Evolutionary conservation across 2,329 filamentous ascomycete genomes (phyloP).

Genomic region (Plenodomus biglobosus): DNA sequence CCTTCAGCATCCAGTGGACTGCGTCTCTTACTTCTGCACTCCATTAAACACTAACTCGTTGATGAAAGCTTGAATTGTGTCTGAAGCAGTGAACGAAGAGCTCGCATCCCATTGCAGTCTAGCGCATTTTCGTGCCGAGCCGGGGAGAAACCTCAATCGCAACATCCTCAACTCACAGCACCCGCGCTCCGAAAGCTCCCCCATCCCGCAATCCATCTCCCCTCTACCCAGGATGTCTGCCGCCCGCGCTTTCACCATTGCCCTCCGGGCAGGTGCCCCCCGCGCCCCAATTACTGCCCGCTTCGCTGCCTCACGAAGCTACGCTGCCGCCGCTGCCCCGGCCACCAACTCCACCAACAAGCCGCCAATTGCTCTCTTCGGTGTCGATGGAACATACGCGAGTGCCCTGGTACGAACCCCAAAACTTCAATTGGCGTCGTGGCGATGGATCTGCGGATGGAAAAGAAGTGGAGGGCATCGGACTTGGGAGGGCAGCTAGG

Average conservation of each 20-base stretch:
- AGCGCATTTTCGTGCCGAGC: slow-evolving; percentile 20
- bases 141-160: slow-evolving; percentile 27
- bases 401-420: slow-evolving; percentile 82
- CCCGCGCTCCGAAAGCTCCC: slow-evolving; percentile 25
- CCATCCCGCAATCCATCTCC: slow-evolving; percentile 41
- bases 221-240: slow-evolving; percentile 55
- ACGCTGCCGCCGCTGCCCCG: slow-evolving; percentile 63
- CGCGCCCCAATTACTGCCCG: slow-evolving; percentile 63
- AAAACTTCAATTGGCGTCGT: slow-evolving; percentile 18
- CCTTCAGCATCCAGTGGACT: no score
- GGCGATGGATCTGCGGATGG: slow-evolving; percentile 14
- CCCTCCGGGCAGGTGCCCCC: slow-evolving; percentile 57
- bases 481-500: slow-evolving; percentile 12
- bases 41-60: no score
- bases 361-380: slow-evolving; percentile 88
- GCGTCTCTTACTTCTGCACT: no score
- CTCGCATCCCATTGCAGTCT: slow-evolving; percentile 13
- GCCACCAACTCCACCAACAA: slow-evolving; percentile 66
- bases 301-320: slow-evolving; percentile 69
- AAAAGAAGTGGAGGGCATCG: slow-evolving; percentile 26
- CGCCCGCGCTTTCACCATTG: slow-evolving; percentile 58
- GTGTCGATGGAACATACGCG: slow-evolving; percentile 97
- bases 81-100: neutral
- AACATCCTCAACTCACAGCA: slow-evolving; percentile 21
- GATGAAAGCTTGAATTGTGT: no score